These are phyloP conservation scores for Pterulicium gracile DNA, from an alignment of 1,284 basidiomycete genomes.

Conservation along the genomic window DNA sequence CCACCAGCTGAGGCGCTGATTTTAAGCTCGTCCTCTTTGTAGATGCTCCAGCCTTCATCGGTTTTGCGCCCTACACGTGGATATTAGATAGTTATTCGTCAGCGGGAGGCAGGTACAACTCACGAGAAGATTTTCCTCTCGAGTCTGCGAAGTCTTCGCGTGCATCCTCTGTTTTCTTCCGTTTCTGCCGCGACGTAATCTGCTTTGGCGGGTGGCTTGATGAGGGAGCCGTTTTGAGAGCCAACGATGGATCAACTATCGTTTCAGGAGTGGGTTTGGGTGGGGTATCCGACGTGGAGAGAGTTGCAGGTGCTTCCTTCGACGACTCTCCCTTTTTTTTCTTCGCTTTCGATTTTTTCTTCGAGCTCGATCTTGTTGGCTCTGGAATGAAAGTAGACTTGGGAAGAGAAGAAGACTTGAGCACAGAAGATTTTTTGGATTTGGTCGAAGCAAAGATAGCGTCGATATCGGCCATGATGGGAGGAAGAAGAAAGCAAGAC, in stretches of 20 bases:
- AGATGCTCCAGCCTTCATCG: constrained; percentile 77
- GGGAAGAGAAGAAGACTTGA: constrained; percentile 13
- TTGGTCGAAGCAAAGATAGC: constrained; percentile 60
- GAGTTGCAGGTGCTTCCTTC: constrained; percentile 10
- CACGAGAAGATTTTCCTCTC: constrained; percentile 62
- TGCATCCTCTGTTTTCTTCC: constrained; percentile 19
- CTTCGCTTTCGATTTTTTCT: constrained; percentile 33
- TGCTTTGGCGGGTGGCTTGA: constrained; percentile 9
- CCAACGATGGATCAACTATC: constrained; percentile 45
- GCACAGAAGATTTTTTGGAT: constrained; percentile 21
- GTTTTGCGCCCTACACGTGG: constrained; percentile 65
- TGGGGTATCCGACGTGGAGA: constrained; percentile 14
- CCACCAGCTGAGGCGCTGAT: constrained; percentile 70
- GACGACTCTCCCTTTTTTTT: constrained; percentile 21
- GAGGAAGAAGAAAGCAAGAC: constrained; percentile 11
- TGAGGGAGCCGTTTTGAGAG: constrained; percentile 25
- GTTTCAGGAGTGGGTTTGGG: constrained; percentile 44
- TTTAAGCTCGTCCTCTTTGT: constrained; percentile 80
- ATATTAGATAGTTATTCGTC: constrained; percentile 7
- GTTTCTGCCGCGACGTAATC: constrained; percentile 10
- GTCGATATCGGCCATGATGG: constrained; percentile 63
- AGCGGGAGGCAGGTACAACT: constrained; percentile 21
- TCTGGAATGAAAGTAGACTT: constrained; percentile 14
- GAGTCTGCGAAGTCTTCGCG: constrained; percentile 66
- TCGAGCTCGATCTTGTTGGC: constrained; percentile 18